Evolutionary conservation across 2,329 filamentous ascomycete species (phyloP), one percentile per base, ranked within the genome.

Genomic region (Byssoonygena ceratinophila): DNA sequence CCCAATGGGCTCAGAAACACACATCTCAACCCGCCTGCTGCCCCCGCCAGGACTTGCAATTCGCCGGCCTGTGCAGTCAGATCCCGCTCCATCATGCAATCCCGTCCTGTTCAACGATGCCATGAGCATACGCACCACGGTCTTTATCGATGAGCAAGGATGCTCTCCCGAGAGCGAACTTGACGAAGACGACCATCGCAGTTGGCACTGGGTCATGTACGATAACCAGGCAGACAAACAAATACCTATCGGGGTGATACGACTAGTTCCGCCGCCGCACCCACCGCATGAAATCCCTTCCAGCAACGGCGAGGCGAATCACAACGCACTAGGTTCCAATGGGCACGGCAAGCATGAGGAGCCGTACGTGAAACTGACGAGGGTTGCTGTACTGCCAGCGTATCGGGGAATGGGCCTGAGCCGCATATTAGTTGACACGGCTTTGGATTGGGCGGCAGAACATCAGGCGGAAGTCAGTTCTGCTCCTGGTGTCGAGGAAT

Each of bases 141-240:
- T 82, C 57, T 82, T 78, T 59, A 71, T 79, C 34, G 68, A 76
- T 54, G 79, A 82, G 63, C 80, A 82, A 57, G 66, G 71, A 20
- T 74, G 79, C 25, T 69, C 73, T 0, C 67, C 81, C 0, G 80
- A 84, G 34, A 79, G 81, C 58, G 90, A 97, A 67, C 77, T 87
- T 58, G 91, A 96, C 71, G 71, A 76, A 1, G 88, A 96, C 64
- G 91, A 97, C 66, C 59, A 76, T 0, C 79, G 86, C 32, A 83
- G 81, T 59, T 91, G 83, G 70, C 89, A 96, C 68, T 95, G 87
- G 85, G 83, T 95, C 27, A 74, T 83, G n/a, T 95, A 94, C 68
- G 80, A 81, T 45, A 81, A 76, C 14, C 39, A 27, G 31, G 34
- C 46, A 14, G 40, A 27, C 29, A 51, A 76, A 73, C 18, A 64